phyloP scores from a whole-genome alignment of 2,329 filamentous ascomycete species.

The Aspergillus hiratsukae region DNA sequence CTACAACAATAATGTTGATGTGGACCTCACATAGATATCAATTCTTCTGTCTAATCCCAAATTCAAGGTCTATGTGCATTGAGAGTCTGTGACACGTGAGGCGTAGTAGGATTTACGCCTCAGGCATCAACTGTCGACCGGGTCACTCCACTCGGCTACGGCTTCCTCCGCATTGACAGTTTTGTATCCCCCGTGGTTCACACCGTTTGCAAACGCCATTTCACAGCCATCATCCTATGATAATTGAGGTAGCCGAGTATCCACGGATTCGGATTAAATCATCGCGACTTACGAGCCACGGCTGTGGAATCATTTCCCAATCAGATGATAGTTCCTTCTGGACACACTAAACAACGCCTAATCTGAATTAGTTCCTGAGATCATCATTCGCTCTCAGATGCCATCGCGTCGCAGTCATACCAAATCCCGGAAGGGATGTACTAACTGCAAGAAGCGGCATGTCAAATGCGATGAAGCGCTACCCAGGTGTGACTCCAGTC shows the following conservation, averaged over 20 bases:
- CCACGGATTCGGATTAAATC: not conserved
- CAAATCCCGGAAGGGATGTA: slow-evolving; percentile 38
- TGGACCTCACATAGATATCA: not conserved
- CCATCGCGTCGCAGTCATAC: slow-evolving; percentile 33
- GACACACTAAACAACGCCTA: not conserved
- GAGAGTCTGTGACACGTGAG: not conserved
- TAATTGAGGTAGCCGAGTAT: not conserved
- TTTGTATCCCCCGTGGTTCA: not conserved
- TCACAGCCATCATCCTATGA: not conserved
- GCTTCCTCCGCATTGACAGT: not conserved
- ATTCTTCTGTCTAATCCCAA: not conserved
- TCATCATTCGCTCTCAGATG: slow-evolving; percentile 15
- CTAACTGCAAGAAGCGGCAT: slow-evolving; percentile 37
- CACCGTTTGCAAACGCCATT: not conserved
- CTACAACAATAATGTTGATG: not conserved
- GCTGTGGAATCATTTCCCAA: not conserved
- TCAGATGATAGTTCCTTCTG: not conserved
- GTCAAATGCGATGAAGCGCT: slow-evolving; percentile 39
- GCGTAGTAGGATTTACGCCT: not conserved
- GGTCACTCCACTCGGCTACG: not conserved
- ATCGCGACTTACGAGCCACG: not conserved
- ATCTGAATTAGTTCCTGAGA: not conserved
- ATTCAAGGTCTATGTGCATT: not conserved
- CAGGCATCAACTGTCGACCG: not conserved
- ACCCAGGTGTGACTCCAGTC: slow-evolving; percentile 19